Percentiles rank a stretch among this genome's conserved stretches.
phyloP scores from a whole-genome alignment of 805 yeast genomes.

The Wickerhamiella kurtzmanii region DNA sequence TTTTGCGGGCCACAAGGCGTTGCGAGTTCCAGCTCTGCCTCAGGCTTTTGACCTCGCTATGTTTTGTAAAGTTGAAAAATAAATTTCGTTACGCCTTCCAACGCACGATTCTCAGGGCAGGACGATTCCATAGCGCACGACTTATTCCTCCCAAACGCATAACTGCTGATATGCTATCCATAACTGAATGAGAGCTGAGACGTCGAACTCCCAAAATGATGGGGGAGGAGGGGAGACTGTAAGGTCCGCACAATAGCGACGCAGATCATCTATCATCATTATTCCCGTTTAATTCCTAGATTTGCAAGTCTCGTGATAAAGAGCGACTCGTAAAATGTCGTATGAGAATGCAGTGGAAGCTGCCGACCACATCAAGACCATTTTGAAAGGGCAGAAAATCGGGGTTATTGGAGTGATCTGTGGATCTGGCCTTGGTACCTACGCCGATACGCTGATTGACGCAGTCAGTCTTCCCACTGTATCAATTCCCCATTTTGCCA shows the following conservation, averaged over 20 bases:
- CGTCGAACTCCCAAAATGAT: too few species aligned
- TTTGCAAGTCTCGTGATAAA: too few species aligned
- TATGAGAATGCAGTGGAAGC: constrained; percentile 14
- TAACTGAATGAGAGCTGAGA: too few species aligned
- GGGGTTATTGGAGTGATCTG: constrained; percentile 74
- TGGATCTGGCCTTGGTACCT: constrained; percentile 90
- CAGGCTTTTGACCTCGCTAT: too few species aligned
- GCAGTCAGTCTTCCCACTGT: constrained; percentile 43
- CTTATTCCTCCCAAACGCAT: neutral
- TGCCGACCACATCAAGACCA: constrained; percentile 10
- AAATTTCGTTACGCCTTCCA: neutral
- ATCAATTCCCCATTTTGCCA: constrained; percentile 66
- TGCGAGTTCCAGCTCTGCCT: too few species aligned
- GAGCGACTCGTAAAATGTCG: constrained; percentile 4
- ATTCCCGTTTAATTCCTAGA: too few species aligned
- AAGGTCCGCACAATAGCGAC: too few species aligned
- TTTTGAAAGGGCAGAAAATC: constrained; percentile 6
- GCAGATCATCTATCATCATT: too few species aligned
- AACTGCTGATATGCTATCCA: too few species aligned
- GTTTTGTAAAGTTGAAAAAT: neutral
- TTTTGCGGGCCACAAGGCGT: constrained; percentile 2
- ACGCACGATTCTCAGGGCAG: too few species aligned
- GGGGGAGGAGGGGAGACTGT: too few species aligned
- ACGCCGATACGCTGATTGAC: constrained; percentile 40
- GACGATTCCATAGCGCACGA: neutral